A percentile compares a stretch with the other conserved stretches of the same genome.
Conservation (phyloP, 1,139 yeast species). For the Petasospora rhodanensis region DNA sequence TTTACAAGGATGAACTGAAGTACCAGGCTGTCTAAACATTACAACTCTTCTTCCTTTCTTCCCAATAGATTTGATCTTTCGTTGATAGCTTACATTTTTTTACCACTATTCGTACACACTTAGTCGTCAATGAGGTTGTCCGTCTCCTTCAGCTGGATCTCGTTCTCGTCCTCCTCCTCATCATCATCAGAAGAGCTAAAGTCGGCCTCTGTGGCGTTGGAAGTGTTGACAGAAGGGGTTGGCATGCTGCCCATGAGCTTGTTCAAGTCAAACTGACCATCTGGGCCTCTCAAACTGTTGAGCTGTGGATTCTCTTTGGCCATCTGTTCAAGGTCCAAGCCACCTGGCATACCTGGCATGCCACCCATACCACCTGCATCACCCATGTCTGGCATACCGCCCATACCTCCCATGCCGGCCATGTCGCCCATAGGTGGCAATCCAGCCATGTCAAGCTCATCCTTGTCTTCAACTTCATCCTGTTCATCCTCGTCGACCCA, state of each 20-base stretch:
- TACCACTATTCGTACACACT: too few relatives aligned
- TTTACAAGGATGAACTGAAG: constrained; percentile 36
- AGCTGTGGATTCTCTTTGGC: constrained; percentile 16
- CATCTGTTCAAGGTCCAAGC: constrained; percentile 10
- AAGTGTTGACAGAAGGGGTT: constrained; percentile 3
- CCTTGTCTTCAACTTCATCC: constrained; percentile 52
- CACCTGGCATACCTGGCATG: constrained; percentile 11
- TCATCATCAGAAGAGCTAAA: constrained; percentile 30
- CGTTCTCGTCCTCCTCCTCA: constrained; percentile 20
- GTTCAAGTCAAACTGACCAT: constrained; percentile 26
- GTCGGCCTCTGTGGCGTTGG: constrained; percentile 29
- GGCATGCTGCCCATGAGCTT: too few relatives aligned
- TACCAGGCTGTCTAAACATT: constrained; percentile 31
- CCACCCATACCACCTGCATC: constrained; percentile 16
- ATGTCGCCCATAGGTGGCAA: constrained; percentile 28
- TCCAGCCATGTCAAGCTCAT: constrained; percentile 34
- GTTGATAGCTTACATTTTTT: too few relatives aligned
- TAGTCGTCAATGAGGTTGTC: too few relatives aligned
- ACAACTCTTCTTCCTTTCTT: too few relatives aligned
- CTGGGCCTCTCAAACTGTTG: constrained; percentile 9
- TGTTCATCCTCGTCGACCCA: constrained; percentile 98
- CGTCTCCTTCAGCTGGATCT: too few relatives aligned
- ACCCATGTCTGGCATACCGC: constrained; percentile 5
- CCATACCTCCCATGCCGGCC: constrained; percentile 10
- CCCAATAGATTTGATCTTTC: too few relatives aligned